These are phyloP conservation scores for Vigna radiata DNA, from an alignment of 306 rosid genomes.

Conservation along the genomic window DNA sequence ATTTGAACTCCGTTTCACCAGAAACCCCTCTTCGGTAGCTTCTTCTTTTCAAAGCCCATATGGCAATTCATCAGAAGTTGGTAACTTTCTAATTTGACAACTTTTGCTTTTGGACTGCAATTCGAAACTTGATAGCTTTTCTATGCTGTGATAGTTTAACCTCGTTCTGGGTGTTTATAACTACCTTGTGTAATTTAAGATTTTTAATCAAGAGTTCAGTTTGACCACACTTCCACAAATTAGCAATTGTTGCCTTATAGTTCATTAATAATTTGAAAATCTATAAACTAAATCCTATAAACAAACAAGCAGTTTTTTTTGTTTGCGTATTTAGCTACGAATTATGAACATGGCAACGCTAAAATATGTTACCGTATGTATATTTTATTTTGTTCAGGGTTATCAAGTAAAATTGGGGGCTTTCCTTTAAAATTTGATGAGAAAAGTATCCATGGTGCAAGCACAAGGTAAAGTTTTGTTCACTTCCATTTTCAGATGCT, in stretches of 20 bases:
- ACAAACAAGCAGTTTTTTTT: neutral
- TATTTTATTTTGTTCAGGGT: constrained; percentile 59
- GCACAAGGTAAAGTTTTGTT: constrained; percentile 61
- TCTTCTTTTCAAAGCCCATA: constrained; percentile 66
- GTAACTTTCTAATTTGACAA: constrained; percentile 46
- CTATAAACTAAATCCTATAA: neutral
- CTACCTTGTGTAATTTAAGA: constrained; percentile 19
- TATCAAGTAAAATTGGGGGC: constrained; percentile 62
- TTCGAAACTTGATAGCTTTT: constrained; percentile 5
- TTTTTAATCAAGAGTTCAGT: neutral
- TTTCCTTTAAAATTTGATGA: constrained; percentile 59
- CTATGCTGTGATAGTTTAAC: neutral
- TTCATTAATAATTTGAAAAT: neutral
- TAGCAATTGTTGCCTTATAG: neutral
- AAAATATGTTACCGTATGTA: constrained; percentile 28
- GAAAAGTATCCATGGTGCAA: constrained; percentile 56
- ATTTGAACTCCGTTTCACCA: constrained; percentile 35
- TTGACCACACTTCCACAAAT: neutral
- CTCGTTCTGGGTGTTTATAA: neutral
- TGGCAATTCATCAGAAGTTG: constrained; percentile 53
- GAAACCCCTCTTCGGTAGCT: constrained; percentile 57
- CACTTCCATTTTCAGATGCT: constrained; percentile 31
- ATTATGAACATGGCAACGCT: neutral
- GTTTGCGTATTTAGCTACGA: neutral
- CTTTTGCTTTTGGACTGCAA: constrained; percentile 2